Evolutionary conservation across 192 early-diverging fungal genomes (phyloP), one percentile per base, ranked within the genome.

Genomic region (Entophlyctis helioformis): DNA sequence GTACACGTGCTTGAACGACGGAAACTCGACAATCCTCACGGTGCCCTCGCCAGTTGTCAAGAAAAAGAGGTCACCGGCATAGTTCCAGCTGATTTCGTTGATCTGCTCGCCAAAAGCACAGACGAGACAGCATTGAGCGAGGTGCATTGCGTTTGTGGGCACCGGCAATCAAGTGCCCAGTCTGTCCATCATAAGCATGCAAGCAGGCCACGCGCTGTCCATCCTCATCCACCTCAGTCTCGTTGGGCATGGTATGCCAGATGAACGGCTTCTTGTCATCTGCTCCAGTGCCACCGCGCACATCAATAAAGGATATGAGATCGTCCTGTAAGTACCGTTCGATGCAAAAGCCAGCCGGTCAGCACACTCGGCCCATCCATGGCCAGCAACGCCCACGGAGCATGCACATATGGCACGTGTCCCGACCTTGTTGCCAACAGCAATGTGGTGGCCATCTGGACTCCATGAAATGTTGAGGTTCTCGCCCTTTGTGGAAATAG

Each of bases 401-500:
- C n/a, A n/a, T n/a, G n/a, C n/a, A n/a, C n/a, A n/a, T n/a, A n/a
- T n/a, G n/a, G n/a, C n/a, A n/a, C n/a, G n/a, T n/a, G n/a, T n/a
- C 5, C 37, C 27, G 33, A 82, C 81, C 63, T 89, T 87, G 55
- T 85, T 80, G 3, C 87, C 87, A 3, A 89, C 85, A 18, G 87
- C 85, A 41, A 89, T 81, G 36, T 63, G 57, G 23, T 67, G 63
- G 7, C 85, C 87, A 45, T 87, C 76, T 1, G 84, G 81, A 46
- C 78, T 79, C 87, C 87, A 89, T 32, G 72, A 76, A 22, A 87
- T 72, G 57, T 89, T 89, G 57, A 89, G 87, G 57, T 87, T 87
- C 53, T 89, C 84, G 3, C 87, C 87, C 1, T 46, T 60, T 3
- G 87, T 89, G 23, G 64, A 50, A 3, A 86, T 64, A 18, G 66